Conservation (phyloP, 83 land plant genomes). For the Diphasiastrum complanatum region DNA sequence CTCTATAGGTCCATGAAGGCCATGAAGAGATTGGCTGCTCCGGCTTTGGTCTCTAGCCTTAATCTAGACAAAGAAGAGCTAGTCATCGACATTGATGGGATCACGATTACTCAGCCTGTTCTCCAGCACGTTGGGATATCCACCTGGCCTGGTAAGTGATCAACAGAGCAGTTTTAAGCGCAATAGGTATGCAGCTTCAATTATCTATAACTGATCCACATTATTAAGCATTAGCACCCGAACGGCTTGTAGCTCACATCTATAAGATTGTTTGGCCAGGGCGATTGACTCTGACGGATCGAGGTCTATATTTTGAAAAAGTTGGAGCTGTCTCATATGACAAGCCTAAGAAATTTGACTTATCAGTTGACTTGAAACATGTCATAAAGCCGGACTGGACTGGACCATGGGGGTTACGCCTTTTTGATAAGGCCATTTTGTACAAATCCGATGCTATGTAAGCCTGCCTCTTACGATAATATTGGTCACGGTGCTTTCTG, state of each 20-base stretch:
- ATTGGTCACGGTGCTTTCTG: no score
- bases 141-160: constrained; percentile 96
- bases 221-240: no score
- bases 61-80: constrained; percentile 53
- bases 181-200: not conserved
- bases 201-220: no score
- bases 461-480: no score
- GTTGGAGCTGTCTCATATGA: constrained; percentile 77
- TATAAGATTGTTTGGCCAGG: constrained; percentile 52
- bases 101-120: constrained; percentile 86
- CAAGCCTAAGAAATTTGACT: constrained; percentile 69
- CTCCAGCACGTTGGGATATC: constrained; percentile 88
- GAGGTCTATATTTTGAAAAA: constrained; percentile 86
- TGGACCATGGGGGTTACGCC: constrained; percentile 94
- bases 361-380: constrained; percentile 68
- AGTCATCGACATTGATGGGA: constrained; percentile 80
- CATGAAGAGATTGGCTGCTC: constrained; percentile 46
- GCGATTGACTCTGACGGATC: constrained; percentile 69
- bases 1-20: constrained; percentile 61
- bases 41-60: constrained; percentile 47
- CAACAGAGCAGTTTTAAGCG: no score
- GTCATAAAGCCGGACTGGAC: constrained; percentile 86
- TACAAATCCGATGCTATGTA: constrained; percentile 79
- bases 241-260: no score
- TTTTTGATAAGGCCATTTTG: constrained; percentile 89